Evolutionary conservation across 2,329 filamentous ascomycete species (phyloP), one percentile per base, ranked within the genome.

Genomic region (Claviceps sp.): DNA sequence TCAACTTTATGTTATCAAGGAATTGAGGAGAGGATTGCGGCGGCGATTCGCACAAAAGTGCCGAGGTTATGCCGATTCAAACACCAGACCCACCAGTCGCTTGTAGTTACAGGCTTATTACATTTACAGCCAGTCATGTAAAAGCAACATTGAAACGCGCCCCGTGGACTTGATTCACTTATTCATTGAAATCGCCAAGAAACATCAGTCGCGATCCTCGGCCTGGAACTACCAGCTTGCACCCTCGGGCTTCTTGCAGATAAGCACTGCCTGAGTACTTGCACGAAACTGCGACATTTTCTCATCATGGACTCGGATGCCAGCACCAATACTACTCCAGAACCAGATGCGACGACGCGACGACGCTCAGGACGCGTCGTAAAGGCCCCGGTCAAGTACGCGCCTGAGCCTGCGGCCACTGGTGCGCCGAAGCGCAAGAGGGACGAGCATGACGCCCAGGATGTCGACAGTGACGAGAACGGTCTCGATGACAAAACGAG

Each of bases 301-400:
- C 47, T 47, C 49, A 55, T 47, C 52, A 55, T 58, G 56, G 55
- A 57, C n/a, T 9, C 43, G 45, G 48, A 40, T 29, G 48, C 29
- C 36, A 52, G 56, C 51, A 20, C 54, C 52, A 57, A 50, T 55
- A 49, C 54, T 50, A 55, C 55, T 40, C 72, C 76, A 55, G 73
- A 76, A 51, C 69, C 71, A 55, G 71, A 74, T 55, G 67, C 70
- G 54, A 71, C 72, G 61, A 71, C 74, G 68, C 76, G 77, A 73
- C 82, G 83, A 66, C 79, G 80, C 58, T 86, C 82, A 39, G 79
- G 80, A 79, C 80, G 80, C 78, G 80, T 81, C 70, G 74, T 79
- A 55, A 78, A 72, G 62, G 72, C 71, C 38, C 79, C 80, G 45
- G 65, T 75, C 62, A 82, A 82, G 64, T 83, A 80, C 66, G 71